Conservation (phyloP, 495 filamentous ascomycete genomes). For the Lepidopterella palustris region DNA sequence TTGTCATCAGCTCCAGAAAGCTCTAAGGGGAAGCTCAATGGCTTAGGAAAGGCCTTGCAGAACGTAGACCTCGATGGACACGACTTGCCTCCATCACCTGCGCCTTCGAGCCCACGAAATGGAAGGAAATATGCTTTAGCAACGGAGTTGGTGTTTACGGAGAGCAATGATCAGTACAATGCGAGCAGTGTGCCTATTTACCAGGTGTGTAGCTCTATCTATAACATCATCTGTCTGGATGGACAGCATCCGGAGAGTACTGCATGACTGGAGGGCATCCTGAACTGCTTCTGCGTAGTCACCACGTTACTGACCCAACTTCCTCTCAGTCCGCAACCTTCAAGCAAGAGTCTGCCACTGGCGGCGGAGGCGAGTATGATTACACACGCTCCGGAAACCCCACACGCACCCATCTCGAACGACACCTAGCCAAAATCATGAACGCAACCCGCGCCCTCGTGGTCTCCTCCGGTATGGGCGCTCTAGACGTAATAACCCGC, state of each 20-base stretch:
- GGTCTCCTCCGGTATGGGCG: slow-evolving; percentile 94
- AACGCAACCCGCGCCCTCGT: slow-evolving; percentile 82
- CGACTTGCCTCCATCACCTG: slow-evolving; percentile 86
- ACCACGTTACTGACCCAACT: slow-evolving; percentile 11
- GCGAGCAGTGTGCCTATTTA: slow-evolving; percentile 94
- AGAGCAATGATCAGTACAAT: slow-evolving; percentile 91
- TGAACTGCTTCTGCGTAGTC: background rate
- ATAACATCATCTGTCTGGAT: background rate
- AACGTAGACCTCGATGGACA: slow-evolving; percentile 81
- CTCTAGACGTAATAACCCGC: slow-evolving; percentile 93
- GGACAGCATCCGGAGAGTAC: background rate
- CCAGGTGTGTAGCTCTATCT: slow-evolving; percentile 47
- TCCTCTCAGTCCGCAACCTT: slow-evolving; percentile 76
- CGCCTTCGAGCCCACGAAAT: slow-evolving; percentile 81
- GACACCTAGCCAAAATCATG: slow-evolving; percentile 98
- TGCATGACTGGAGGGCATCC: background rate
- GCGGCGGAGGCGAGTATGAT: slow-evolving; percentile 83
- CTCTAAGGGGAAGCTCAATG: slow-evolving; percentile 26
- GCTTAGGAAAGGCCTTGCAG: slow-evolving; percentile 58
- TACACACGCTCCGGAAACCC: slow-evolving; percentile 97
- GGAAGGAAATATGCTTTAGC: slow-evolving; percentile 85
- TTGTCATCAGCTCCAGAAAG: slow-evolving; percentile 11
- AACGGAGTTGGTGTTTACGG: slow-evolving; percentile 93
- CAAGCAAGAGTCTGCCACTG: slow-evolving; percentile 79
- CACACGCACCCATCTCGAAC: slow-evolving; percentile 90